Evolutionary conservation across 1,139 yeast species (phyloP), one percentile per base, ranked within the genome.

Genomic region (Kodamaea anthophila): DNA sequence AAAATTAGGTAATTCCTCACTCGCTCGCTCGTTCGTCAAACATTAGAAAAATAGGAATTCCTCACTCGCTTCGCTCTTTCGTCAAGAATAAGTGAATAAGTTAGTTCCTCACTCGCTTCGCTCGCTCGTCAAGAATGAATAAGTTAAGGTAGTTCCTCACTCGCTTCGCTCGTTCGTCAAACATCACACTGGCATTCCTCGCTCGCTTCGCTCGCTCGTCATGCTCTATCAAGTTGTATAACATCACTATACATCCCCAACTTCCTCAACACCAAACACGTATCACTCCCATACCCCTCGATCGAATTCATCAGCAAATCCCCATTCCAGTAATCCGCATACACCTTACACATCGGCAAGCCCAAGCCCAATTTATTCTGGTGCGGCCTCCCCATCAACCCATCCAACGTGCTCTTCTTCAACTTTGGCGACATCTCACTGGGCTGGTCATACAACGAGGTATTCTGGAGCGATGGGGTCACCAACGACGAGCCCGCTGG

Each of bases 261-360:
- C 47, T 86, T 83, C 19, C 87, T 81, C 38, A 88, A 62, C 15
- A 81, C 74, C 47, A 91, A 58, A 38, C 81, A 80, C 0, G 93
- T 87, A 50, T 88, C 98, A 28, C 93, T 76, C 3, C 98, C 97
- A 44, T 81, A 85, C 2, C 96, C 96, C 40, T 85, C 91, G 28
- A 88, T 60, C 1, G 94, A 80, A 45, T 81, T 82, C 69, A 88
- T 73, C 42, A 76, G 80, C 30, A 88, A 57, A 31, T 79, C 81
- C 4, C 97, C 96, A 45, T 87, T 91, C 97, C 97, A 88, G 54
- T 88, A 88, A 44, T 88, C 96, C 0, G 95, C 88, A 49, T 88
- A 88, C 0, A 88, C 85, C 41, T 83, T 77, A 46, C 94, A 81
- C 79, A 88, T 76, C 0, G 97, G 96, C 36, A 88, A 63, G 0